phyloP scores from a whole-genome alignment of 805 yeast species.

The Metschnikowia cerradonensis region DNA sequence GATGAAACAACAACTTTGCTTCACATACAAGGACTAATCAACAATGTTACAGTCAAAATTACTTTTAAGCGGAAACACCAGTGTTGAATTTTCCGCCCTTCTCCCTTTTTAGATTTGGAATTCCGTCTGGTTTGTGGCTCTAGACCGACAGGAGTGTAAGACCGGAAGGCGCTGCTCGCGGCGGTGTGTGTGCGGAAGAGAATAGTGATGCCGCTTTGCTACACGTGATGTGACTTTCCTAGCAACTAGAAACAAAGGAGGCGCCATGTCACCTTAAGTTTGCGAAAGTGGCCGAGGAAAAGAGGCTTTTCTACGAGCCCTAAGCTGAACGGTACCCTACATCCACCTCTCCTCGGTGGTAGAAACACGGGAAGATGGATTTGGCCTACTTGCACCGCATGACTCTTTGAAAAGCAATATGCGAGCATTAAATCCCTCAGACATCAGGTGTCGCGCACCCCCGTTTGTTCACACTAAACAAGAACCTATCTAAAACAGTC shows the following conservation, averaged over 20 bases:
- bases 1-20: not conserved
- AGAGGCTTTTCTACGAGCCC: not conserved
- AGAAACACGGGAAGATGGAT: not conserved
- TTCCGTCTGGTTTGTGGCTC: not conserved
- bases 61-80: too few species aligned
- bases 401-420: not conserved
- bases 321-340: too few species aligned
- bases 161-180: not conserved
- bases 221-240: not conserved
- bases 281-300: not conserved
- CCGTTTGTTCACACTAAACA: not conserved
- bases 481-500: not conserved
- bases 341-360: not conserved
- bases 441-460: not conserved
- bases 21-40: too few species aligned
- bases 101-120: not conserved
- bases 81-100: too few species aligned
- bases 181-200: not conserved
- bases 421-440: constrained; percentile 3
- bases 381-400: not conserved
- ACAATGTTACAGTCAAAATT: too few species aligned
- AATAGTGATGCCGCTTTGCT: not conserved
- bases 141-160: not conserved
- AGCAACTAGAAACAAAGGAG: not conserved
- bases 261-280: not conserved